Percentiles rank a stretch among this genome's conserved stretches.
These are phyloP conservation scores for Telopea speciosissima DNA, from an alignment of 177 flowering plant species.

Conservation along the genomic window DNA sequence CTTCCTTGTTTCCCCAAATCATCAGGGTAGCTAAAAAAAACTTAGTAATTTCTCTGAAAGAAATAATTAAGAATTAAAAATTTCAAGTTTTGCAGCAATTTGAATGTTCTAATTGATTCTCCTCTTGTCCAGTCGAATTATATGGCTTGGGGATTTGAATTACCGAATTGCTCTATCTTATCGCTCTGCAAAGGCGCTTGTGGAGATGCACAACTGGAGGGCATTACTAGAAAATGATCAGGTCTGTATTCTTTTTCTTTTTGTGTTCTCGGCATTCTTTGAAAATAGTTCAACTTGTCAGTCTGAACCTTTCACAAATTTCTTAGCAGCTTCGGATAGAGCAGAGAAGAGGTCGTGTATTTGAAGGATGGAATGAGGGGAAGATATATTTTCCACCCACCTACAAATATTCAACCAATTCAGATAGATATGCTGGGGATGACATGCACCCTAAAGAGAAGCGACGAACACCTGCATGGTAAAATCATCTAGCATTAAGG, in stretches of 20 bases:
- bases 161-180: slow-evolving; percentile 79
- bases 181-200: slow-evolving; percentile 82
- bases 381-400: slow-evolving; percentile 94
- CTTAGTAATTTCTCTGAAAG: too few relatives aligned
- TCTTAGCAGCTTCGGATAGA: slow-evolving; percentile 64
- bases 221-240: slow-evolving; percentile 84
- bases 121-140: slow-evolving; percentile 53
- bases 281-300: neutral
- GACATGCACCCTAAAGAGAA: slow-evolving; percentile 83
- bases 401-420: slow-evolving; percentile 80
- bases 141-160: slow-evolving; percentile 94
- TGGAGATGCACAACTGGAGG: slow-evolving; percentile 96
- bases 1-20: neutral
- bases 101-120: neutral
- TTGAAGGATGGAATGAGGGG: slow-evolving; percentile 88
- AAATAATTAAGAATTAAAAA: too few relatives aligned
- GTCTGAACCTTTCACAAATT: slow-evolving; percentile 12
- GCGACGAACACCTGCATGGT: slow-evolving; percentile 95
- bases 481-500: slow-evolving; percentile 12
- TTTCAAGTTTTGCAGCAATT: too few relatives aligned
- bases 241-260: slow-evolving; percentile 21
- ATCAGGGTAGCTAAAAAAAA: neutral
- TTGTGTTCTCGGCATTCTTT: neutral
- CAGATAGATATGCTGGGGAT: slow-evolving; percentile 86
- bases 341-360: slow-evolving; percentile 71